Conservation (phyloP, 129 eudicot species). For the Flaveria ramosissima region DNA sequence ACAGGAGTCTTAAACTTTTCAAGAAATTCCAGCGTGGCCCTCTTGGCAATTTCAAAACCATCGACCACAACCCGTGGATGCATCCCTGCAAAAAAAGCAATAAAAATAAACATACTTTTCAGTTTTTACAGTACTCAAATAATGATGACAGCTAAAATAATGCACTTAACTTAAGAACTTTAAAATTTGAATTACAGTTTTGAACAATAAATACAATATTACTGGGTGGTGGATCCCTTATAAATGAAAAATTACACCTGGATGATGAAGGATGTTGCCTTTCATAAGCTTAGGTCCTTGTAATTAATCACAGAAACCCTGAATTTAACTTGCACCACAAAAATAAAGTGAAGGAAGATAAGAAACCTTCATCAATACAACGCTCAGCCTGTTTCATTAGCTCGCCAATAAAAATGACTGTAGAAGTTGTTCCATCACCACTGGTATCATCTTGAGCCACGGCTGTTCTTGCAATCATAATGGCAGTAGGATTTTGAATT, state of each 20-base stretch:
- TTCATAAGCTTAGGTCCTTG: background rate
- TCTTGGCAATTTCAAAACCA: slow-evolving; percentile 97
- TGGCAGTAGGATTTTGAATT: slow-evolving; percentile 96
- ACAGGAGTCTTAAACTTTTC: slow-evolving; percentile 93
- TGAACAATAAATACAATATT: background rate
- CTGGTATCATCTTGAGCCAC: slow-evolving; percentile 98
- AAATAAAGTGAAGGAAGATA: background rate
- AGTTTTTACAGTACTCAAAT: background rate
- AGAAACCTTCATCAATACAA: slow-evolving; percentile 86
- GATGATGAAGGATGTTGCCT: background rate
- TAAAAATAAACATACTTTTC: slow-evolving; percentile 2
- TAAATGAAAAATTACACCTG: background rate
- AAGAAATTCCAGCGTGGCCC: slow-evolving; percentile 78
- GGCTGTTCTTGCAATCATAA: slow-evolving; percentile 98
- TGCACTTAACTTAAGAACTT: background rate
- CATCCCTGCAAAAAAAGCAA: slow-evolving; percentile 63
- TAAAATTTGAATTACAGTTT: background rate
- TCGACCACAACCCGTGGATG: slow-evolving; percentile 95
- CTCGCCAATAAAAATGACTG: slow-evolving; percentile 95
- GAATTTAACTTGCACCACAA: background rate
- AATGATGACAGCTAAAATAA: background rate
- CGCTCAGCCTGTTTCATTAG: slow-evolving; percentile 97
- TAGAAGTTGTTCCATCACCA: slow-evolving; percentile 98
- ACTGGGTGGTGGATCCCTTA: background rate
- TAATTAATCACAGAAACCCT: background rate